Conservation (phyloP, 2,329 filamentous ascomycete genomes). For the Emericellopsis atlantica region DNA sequence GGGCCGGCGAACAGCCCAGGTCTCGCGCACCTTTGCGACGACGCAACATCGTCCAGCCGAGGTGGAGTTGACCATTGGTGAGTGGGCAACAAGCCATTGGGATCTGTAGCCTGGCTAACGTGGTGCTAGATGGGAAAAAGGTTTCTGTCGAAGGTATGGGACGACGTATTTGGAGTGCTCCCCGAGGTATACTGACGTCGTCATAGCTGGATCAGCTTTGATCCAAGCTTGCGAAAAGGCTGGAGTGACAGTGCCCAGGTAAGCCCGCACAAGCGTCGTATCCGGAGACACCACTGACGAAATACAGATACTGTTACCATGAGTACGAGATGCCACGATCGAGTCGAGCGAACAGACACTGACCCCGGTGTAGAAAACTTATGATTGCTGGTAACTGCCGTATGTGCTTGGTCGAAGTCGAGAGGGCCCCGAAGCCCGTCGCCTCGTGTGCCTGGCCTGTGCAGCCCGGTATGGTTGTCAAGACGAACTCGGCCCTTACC, state of each 20-base stretch:
- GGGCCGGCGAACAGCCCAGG: conserved; percentile 43
- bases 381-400: conserved; percentile 99
- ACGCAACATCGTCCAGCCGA: conserved; percentile 71
- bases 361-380: conserved; percentile 58
- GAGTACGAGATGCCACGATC: conserved; percentile 47
- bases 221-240: conserved; percentile 99
- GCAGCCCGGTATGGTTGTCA: conserved; percentile 96
- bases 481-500: conserved; percentile 89
- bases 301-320: conserved; percentile 76
- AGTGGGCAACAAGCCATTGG: conserved; percentile 18
- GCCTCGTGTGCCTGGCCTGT: conserved; percentile 98
- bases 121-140: conserved; percentile 76
- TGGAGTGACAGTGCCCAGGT: conserved; percentile 78
- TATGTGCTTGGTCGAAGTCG: conserved; percentile 98
- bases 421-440: conserved; percentile 89
- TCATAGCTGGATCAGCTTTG: conserved; percentile 82
- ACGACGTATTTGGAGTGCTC: conserved; percentile 6
- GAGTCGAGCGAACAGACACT: conserved; percentile 18
- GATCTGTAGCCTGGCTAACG: conserved; percentile 15
- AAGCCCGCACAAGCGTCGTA: conserved; percentile 13
- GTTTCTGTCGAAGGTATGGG: conserved; percentile 85
- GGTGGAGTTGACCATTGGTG: conserved; percentile 93
- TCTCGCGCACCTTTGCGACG: conserved; percentile 70
- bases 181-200: conserved; percentile 19
- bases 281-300: not conserved